A percentile compares a stretch with the other conserved stretches of the same genome.
These are phyloP conservation scores for Biscutella laevigata DNA, from an alignment of 441 rosid species.

Conservation along the genomic window DNA sequence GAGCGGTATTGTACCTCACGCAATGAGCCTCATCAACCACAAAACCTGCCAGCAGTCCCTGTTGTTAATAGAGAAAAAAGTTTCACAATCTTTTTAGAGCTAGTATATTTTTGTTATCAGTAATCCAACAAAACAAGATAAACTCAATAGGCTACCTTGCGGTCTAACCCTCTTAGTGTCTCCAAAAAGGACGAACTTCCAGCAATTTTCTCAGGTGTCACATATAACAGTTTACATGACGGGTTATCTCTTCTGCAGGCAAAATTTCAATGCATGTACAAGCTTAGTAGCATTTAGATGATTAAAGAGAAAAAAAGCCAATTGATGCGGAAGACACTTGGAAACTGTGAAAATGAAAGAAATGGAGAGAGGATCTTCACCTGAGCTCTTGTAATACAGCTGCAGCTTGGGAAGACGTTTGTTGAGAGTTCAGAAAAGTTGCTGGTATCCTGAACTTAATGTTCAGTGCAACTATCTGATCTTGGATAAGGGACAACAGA, in stretches of 20 bases:
- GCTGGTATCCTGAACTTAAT: conserved; percentile 82
- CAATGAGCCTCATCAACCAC: conserved; percentile 93
- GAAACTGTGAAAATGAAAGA: not conserved
- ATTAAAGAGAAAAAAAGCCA: not conserved
- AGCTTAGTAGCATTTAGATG: not conserved
- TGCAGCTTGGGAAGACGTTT: conserved; percentile 73
- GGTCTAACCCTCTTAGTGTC: conserved; percentile 49
- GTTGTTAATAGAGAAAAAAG: conserved; percentile 17
- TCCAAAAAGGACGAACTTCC: conserved; percentile 66
- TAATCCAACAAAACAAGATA: conserved; percentile 8
- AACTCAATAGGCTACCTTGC: conserved; percentile 39
- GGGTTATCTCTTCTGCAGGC: conserved; percentile 56
- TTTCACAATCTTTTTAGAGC: not conserved
- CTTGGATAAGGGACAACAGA: conserved; percentile 82
- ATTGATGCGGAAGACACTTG: not conserved
- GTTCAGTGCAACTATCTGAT: conserved; percentile 77
- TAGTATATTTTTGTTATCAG: not conserved
- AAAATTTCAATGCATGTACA: conserved; percentile 8
- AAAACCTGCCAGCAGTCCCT: conserved; percentile 79
- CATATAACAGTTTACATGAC: conserved; percentile 77
- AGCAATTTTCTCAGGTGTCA: conserved; percentile 82
- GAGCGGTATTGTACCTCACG: conserved; percentile 50
- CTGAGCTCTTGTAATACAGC: conserved; percentile 77
- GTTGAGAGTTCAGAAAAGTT: conserved; percentile 83
- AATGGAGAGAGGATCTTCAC: conserved; percentile 28